These are phyloP conservation scores for Aspergillus pseudoviridinutans DNA, from an alignment of 2,329 filamentous ascomycete genomes.

Conservation along the genomic window DNA sequence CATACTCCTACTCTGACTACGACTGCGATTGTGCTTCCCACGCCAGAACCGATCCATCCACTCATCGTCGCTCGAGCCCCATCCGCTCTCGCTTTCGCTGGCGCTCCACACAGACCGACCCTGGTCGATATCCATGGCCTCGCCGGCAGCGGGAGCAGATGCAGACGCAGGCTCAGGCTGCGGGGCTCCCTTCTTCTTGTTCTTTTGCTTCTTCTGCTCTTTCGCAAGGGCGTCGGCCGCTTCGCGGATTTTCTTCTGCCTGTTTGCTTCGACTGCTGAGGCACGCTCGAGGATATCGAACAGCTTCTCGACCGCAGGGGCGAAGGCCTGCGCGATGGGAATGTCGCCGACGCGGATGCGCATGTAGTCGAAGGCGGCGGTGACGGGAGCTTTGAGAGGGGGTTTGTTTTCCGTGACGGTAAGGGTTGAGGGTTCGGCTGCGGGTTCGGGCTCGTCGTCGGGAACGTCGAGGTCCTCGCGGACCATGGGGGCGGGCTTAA, in stretches of 20 bases:
- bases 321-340: constrained; percentile 53
- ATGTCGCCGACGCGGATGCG: constrained; percentile 58
- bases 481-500: neutral
- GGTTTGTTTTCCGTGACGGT: neutral
- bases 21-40: neutral
- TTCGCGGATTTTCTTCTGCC: constrained; percentile 16
- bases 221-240: constrained; percentile 15
- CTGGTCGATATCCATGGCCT: constrained; percentile 1
- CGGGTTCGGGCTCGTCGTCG: constrained; percentile 25
- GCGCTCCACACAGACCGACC: constrained; percentile 28
- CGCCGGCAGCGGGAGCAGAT: neutral
- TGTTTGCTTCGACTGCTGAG: constrained; percentile 23
- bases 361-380: constrained; percentile 63
- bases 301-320: constrained; percentile 53
- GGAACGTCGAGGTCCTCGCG: constrained; percentile 21
- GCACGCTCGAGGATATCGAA: constrained; percentile 41
- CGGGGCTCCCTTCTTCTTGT: constrained; percentile 13
- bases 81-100: constrained; percentile 36
- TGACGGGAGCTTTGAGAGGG: constrained; percentile 35
- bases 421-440: constrained; percentile 11
- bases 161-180: neutral
- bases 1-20: neutral
- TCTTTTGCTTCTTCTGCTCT: constrained; percentile 18
- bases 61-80: constrained; percentile 25
- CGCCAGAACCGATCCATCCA: neutral